Evolutionary conservation across 345 rosid genomes (phyloP).

Genomic region (Salix suchowensis): DNA sequence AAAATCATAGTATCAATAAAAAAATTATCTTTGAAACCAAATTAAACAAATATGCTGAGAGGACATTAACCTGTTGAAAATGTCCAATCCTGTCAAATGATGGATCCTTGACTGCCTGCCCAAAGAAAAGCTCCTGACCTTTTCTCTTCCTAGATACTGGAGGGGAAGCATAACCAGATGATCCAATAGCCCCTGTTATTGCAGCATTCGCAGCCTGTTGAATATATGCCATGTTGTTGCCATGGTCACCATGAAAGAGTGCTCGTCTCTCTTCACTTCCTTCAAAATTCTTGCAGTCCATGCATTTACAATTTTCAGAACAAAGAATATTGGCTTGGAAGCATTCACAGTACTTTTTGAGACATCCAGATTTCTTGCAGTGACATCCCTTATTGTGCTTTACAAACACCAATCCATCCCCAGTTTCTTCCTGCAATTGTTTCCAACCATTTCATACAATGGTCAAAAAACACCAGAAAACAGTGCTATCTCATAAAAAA

Average conservation of each 20-base stretch:
- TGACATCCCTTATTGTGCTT: slow-evolving; percentile 99
- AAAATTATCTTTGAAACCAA: not conserved
- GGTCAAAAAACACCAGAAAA: not conserved
- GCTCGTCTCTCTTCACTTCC: slow-evolving; percentile 98
- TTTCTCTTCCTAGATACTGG: slow-evolving; percentile 79
- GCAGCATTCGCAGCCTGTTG: slow-evolving; percentile 99
- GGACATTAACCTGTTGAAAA: slow-evolving; percentile 60
- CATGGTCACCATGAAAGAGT: slow-evolving; percentile 84
- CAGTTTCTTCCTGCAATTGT: slow-evolving; percentile 65
- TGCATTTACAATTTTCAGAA: slow-evolving; percentile 93
- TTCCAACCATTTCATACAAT: slow-evolving; percentile 3
- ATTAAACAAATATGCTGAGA: slow-evolving; percentile 4
- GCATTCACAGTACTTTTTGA: slow-evolving; percentile 97
- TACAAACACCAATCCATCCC: slow-evolving; percentile 62
- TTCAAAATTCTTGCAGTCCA: slow-evolving; percentile 95
- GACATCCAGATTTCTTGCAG: slow-evolving; percentile 98
- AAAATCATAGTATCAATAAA: not conserved
- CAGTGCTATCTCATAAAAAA: not conserved
- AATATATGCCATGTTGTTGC: slow-evolving; percentile 74
- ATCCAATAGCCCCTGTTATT: slow-evolving; percentile 93
- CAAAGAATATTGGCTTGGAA: slow-evolving; percentile 97
- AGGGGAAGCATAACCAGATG: slow-evolving; percentile 81
- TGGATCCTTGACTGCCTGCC: slow-evolving; percentile 54
- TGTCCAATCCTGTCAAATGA: slow-evolving; percentile 55
- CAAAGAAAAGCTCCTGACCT: slow-evolving; percentile 71